Conservation (phyloP, 805 yeast species). For the Candida nitratophila region DNA sequence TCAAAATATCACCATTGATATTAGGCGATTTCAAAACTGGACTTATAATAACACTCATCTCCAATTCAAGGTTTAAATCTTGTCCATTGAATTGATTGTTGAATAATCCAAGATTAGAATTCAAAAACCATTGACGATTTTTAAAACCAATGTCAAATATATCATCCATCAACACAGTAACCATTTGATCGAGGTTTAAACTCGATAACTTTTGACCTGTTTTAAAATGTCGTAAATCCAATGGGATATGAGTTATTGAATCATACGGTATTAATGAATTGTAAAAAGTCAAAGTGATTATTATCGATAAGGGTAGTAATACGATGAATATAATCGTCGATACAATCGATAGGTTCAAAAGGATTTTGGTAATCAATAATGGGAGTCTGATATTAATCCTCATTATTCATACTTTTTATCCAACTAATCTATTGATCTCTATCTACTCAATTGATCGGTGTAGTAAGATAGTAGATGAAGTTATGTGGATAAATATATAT, state of each 20-base stretch:
- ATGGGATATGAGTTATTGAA: neutral
- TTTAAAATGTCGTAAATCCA: neutral
- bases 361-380: neutral
- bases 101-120: too few species aligned
- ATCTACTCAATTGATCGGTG: too few species aligned
- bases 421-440: too few species aligned
- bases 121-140: neutral
- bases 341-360: constrained; percentile 1
- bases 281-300: constrained; percentile 18
- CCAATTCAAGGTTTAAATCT: neutral
- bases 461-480: too few species aligned
- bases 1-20: neutral
- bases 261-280: constrained; percentile 15
- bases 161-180: neutral
- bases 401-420: neutral
- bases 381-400: neutral
- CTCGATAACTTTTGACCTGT: neutral
- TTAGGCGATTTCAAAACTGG: neutral
- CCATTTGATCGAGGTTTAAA: neutral
- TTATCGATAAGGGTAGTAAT: constrained; percentile 16
- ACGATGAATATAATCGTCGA: constrained; percentile 6
- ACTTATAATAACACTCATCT: neutral
- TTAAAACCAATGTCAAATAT: neutral
- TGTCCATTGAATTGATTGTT: neutral
- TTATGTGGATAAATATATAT: too few species aligned